These are phyloP conservation scores for Byssothecium circinans DNA, from an alignment of 2,329 filamentous ascomycete genomes.

Conservation along the genomic window DNA sequence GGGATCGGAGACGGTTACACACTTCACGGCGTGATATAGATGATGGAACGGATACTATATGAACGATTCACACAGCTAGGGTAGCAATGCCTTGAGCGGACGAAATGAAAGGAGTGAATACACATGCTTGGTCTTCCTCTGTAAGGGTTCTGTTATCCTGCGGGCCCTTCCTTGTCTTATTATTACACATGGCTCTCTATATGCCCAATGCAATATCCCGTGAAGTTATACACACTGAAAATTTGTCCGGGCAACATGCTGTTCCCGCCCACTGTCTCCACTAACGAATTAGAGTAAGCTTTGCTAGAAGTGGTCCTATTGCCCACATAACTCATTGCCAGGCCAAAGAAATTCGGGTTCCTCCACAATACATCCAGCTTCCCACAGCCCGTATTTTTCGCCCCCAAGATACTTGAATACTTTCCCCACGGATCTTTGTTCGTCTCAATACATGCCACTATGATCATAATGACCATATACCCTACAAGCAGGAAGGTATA, in stretches of 20 bases:
- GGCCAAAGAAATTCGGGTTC: neutral
- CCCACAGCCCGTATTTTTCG: neutral
- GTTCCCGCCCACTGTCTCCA: neutral
- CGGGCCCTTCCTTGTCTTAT: neutral
- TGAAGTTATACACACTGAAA: conserved; percentile 6
- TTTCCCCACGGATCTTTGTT: conserved; percentile 2
- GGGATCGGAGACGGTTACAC: neutral
- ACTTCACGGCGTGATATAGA: neutral
- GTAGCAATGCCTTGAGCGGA: neutral
- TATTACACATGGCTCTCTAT: neutral
- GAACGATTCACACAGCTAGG: neutral
- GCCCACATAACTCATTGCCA: neutral
- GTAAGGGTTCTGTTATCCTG: neutral
- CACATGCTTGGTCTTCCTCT: neutral
- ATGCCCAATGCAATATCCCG: conserved; percentile 6
- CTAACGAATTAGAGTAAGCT: neutral
- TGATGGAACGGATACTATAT: neutral
- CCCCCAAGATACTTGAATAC: conserved; percentile 2
- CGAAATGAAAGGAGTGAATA: neutral
- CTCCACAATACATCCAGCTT: neutral
- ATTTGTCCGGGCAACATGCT: neutral
- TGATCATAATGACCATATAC: conserved; percentile 5
- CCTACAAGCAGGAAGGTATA: conserved; percentile 13
- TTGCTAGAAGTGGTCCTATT: neutral
- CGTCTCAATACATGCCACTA: conserved; percentile 14